These are phyloP conservation scores for Fusarium vanettenii DNA, from an alignment of 2,329 filamentous ascomycete species.

Conservation along the genomic window DNA sequence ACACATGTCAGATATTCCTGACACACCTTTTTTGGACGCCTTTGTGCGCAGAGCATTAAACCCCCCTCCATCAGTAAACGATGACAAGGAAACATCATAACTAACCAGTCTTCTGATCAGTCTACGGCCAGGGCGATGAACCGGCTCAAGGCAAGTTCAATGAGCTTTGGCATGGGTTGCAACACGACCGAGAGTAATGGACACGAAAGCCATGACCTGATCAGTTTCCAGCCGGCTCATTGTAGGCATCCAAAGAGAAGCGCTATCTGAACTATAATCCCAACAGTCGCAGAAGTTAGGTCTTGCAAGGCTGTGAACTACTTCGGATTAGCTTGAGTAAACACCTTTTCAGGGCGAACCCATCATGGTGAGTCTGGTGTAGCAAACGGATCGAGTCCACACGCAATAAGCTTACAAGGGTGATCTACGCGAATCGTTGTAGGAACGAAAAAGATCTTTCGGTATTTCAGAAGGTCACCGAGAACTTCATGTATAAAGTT, in stretches of 20 bases:
- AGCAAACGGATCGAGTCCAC: not conserved
- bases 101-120: not conserved
- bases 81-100: not conserved
- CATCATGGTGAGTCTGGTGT: not conserved
- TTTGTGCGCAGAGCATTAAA: too few relatives aligned
- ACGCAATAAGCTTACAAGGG: not conserved
- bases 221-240: not conserved
- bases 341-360: not conserved
- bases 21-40: not conserved
- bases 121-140: too few relatives aligned
- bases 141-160: not conserved
- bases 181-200: not conserved
- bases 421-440: not conserved
- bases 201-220: not conserved
- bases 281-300: accelerated
- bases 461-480: too few relatives aligned
- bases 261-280: not conserved
- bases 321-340: not conserved
- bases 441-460: not conserved
- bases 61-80: not conserved
- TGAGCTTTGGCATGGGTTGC: not conserved
- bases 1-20: not conserved
- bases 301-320: accelerated
- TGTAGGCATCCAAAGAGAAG: not conserved
- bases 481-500: not conserved